Percentiles rank a stretch among this genome's conserved stretches.
These are phyloP conservation scores for Colletotrichum coccodes DNA, from an alignment of 2,329 filamentous ascomycete genomes.

Conservation along the genomic window DNA sequence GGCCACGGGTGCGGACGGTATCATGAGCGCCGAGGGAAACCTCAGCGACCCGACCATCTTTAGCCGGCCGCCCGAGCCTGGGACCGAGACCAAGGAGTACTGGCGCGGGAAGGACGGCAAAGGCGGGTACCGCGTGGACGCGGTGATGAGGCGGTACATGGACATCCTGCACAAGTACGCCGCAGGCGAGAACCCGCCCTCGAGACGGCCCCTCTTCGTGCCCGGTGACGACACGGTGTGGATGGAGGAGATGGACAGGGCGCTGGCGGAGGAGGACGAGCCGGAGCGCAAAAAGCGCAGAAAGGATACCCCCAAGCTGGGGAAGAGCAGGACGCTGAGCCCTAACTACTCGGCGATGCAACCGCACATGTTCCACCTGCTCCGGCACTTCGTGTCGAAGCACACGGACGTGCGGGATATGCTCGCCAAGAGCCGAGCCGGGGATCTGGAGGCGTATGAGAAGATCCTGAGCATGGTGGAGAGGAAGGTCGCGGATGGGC, in stretches of 20 bases:
- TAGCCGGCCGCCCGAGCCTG: slow-evolving; percentile 70
- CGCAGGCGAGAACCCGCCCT: slow-evolving; percentile 72
- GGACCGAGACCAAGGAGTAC: slow-evolving; percentile 75
- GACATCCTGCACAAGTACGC: slow-evolving; percentile 88
- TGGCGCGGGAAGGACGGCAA: slow-evolving; percentile 84
- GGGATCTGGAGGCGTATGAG: slow-evolving; percentile 82
- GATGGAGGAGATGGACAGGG: slow-evolving; percentile 48
- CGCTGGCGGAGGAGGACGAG: slow-evolving; percentile 50
- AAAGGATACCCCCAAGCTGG: slow-evolving; percentile 42
- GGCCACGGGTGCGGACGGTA: slow-evolving; percentile 87
- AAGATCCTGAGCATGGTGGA: slow-evolving; percentile 81
- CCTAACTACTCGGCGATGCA: slow-evolving; percentile 85
- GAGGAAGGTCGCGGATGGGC: slow-evolving; percentile 74
- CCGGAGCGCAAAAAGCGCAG: slow-evolving; percentile 65
- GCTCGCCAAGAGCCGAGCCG: slow-evolving; percentile 75
- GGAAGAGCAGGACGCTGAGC: slow-evolving; percentile 63
- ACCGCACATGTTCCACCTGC: slow-evolving; percentile 90
- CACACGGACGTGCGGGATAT: slow-evolving; percentile 88
- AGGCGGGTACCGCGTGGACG: slow-evolving; percentile 90
- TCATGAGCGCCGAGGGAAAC: slow-evolving; percentile 98
- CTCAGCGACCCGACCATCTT: slow-evolving; percentile 93
- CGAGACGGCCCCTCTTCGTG: slow-evolving; percentile 78
- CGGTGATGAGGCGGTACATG: slow-evolving; percentile 86
- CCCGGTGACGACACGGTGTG: slow-evolving; percentile 64
- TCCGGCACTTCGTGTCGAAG: slow-evolving; percentile 81